These are phyloP conservation scores for Naganishia friedmannii DNA, from an alignment of 768 basidiomycete genomes.

Conservation along the genomic window DNA sequence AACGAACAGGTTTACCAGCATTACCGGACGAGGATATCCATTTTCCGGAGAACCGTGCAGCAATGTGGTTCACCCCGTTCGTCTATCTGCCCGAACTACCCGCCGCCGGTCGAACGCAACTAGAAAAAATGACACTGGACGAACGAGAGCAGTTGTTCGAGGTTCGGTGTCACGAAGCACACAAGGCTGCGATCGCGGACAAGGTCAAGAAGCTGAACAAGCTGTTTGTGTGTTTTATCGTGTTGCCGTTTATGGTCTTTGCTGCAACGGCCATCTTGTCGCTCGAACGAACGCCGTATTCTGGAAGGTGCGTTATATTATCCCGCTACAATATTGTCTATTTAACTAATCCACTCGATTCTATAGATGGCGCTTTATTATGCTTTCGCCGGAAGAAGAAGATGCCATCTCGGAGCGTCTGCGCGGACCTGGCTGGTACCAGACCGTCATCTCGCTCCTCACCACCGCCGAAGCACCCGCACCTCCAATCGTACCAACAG, in stretches of 20 bases:
- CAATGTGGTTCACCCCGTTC: slow-evolving; percentile 11
- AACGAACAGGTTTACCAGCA: slow-evolving; percentile 5
- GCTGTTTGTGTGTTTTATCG: slow-evolving; percentile 35
- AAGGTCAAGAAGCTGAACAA: slow-evolving; percentile 30
- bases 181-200: slow-evolving; percentile 35
- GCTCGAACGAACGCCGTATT: slow-evolving; percentile 47
- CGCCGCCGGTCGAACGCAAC: slow-evolving; percentile 34
- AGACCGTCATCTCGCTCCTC: slow-evolving; percentile 75
- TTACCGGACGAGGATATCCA: slow-evolving; percentile 1
- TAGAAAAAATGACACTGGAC: slow-evolving; percentile 31
- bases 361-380: slow-evolving; percentile 75
- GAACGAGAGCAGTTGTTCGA: slow-evolving; percentile 35
- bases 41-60: not conserved
- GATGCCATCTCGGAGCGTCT: slow-evolving; percentile 80
- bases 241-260: slow-evolving; percentile 41
- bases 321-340: not conserved
- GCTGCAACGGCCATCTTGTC: slow-evolving; percentile 38
- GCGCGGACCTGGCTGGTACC: slow-evolving; percentile 80
- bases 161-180: slow-evolving; percentile 38
- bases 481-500: slow-evolving; percentile 63
- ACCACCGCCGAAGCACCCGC: slow-evolving; percentile 59
- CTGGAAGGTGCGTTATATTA: slow-evolving; percentile 33
- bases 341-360: not conserved
- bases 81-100: slow-evolving; percentile 44
- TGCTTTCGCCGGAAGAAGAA: slow-evolving; percentile 89